These are phyloP conservation scores for Epichloe hybrida DNA, from an alignment of 2,329 filamentous ascomycete genomes.

Conservation along the genomic window DNA sequence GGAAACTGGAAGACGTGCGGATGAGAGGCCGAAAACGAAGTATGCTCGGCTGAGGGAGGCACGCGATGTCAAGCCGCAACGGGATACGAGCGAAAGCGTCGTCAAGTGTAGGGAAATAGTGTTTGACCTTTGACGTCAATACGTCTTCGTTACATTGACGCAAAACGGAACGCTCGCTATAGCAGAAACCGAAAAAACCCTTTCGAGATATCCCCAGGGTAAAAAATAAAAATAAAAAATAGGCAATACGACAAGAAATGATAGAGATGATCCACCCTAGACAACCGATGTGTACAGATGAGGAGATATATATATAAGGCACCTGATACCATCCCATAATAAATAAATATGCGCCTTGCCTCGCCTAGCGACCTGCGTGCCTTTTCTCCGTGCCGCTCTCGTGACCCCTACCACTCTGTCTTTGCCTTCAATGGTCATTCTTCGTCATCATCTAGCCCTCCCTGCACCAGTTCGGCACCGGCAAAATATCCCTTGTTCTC, in stretches of 20 bases:
- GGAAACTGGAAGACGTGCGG: slow-evolving; percentile 78
- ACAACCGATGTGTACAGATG: too few species aligned
- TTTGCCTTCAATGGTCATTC: background rate
- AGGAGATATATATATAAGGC: background rate
- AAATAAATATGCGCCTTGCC: background rate
- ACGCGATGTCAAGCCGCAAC: too few species aligned
- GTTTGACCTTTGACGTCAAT: background rate
- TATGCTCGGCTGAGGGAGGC: slow-evolving; percentile 62
- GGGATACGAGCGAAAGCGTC: too few species aligned
- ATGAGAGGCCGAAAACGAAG: slow-evolving; percentile 91
- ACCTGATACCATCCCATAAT: background rate
- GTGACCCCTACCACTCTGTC: background rate
- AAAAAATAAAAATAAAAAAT: background rate
- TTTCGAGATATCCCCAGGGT: background rate
- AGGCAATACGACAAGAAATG: background rate
- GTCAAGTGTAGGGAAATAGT: background rate
- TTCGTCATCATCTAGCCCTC: background rate
- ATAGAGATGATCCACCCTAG: too few species aligned
- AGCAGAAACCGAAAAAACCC: background rate
- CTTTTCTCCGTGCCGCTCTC: background rate
- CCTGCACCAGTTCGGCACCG: slow-evolving; percentile 48
- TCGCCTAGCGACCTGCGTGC: background rate
- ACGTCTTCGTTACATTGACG: background rate
- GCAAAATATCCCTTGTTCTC: slow-evolving; percentile 99
- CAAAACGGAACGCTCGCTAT: slow-evolving; percentile 5